Conservation (phyloP, 306 rosid genomes). For the Cicer arietinum region DNA sequence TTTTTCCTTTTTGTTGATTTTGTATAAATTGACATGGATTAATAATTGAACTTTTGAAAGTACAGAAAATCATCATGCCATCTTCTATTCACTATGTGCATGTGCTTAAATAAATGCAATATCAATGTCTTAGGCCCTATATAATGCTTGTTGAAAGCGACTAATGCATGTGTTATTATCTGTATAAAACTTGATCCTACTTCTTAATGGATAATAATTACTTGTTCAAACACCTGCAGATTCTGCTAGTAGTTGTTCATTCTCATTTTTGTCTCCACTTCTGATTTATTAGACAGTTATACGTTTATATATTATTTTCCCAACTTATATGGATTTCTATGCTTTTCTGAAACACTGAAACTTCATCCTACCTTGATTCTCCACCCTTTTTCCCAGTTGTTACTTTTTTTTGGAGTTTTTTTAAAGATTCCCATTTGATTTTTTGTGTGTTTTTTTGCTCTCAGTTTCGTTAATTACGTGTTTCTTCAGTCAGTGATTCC, state of each 20-base stretch:
- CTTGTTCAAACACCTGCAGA: not conserved
- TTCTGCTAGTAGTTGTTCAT: constrained; percentile 1
- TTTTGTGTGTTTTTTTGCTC: not conserved
- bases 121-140: not conserved
- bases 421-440: not conserved
- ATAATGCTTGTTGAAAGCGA: not conserved
- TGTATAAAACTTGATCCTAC: not conserved
- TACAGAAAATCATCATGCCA: not conserved
- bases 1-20: constrained; percentile 2
- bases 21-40: constrained; percentile 1
- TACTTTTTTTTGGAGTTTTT: not conserved
- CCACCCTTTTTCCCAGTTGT: not conserved
- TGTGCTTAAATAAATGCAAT: constrained; percentile 16
- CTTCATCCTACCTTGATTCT: not conserved
- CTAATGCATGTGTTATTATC: not conserved
- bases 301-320: not conserved
- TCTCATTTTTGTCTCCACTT: constrained; percentile 1
- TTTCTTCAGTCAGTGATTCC: constrained; percentile 32
- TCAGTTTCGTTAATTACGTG: not conserved
- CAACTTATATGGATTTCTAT: constrained; percentile 11
- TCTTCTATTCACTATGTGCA: not conserved
- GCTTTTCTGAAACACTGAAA: not conserved
- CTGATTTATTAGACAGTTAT: not conserved
- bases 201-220: not conserved
- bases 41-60: constrained; percentile 2